These are phyloP conservation scores for Linum trigynum DNA, from an alignment of 345 rosid genomes.

Conservation along the genomic window DNA sequence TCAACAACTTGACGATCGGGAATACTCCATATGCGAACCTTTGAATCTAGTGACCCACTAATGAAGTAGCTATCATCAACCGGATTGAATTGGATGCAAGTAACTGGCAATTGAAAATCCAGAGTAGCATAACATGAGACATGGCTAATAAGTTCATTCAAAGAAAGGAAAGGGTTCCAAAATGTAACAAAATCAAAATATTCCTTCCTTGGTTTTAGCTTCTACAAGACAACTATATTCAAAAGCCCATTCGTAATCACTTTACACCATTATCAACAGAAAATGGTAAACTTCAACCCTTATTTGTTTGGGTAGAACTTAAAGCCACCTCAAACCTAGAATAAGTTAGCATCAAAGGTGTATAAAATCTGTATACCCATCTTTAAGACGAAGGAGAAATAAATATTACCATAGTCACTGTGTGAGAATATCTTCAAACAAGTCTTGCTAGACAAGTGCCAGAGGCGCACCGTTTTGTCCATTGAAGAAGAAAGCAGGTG, in stretches of 20 bases:
- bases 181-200: background rate
- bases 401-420: constrained; percentile 77
- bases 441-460: constrained; percentile 73
- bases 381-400: background rate
- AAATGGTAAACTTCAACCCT: background rate
- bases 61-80: constrained; percentile 93
- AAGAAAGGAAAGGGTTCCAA: constrained; percentile 9
- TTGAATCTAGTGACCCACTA: constrained; percentile 94
- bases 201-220: background rate
- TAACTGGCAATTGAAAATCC: constrained; percentile 48
- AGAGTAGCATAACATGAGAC: constrained; percentile 18
- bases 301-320: background rate
- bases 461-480: constrained; percentile 96
- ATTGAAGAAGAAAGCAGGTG: constrained; percentile 89
- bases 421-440: constrained; percentile 90
- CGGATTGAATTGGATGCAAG: constrained; percentile 98
- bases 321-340: background rate
- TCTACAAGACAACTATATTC: background rate
- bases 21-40: constrained; percentile 97
- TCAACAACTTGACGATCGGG: constrained; percentile 87
- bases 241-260: no score
- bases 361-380: background rate
- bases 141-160: constrained; percentile 21
- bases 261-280: background rate
- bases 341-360: constrained; percentile 1